These are phyloP conservation scores for Starmera dryadoides DNA, from an alignment of 805 yeast genomes.

Conservation along the genomic window DNA sequence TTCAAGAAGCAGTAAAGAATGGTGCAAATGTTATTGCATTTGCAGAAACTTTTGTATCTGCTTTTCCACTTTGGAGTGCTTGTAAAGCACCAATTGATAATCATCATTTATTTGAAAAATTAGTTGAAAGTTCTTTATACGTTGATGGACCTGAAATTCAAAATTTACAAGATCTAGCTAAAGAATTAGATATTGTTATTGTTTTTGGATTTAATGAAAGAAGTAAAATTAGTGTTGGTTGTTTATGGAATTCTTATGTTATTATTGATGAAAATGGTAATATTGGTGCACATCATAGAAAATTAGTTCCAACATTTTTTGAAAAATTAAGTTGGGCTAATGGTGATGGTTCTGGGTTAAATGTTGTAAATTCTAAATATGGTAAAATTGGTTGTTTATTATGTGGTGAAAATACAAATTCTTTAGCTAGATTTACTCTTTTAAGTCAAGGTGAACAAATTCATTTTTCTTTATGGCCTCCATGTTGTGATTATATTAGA, in stretches of 20 bases:
- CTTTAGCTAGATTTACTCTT: slow-evolving; percentile 18
- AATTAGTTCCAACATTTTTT: slow-evolving; percentile 16
- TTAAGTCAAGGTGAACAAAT: slow-evolving; percentile 19
- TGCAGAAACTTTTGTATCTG: slow-evolving; percentile 17
- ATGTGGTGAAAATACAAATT: slow-evolving; percentile 19
- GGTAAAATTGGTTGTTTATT: slow-evolving; percentile 17
- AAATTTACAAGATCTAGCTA: slow-evolving; percentile 7
- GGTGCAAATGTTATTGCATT: slow-evolving; percentile 16
- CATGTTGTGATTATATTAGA: slow-evolving; percentile 5
- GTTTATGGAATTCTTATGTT: slow-evolving; percentile 20
- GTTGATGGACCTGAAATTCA: slow-evolving; percentile 19
- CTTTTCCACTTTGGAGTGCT: slow-evolving; percentile 18
- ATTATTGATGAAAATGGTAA: slow-evolving; percentile 13
- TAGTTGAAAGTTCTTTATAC: slow-evolving; percentile 16
- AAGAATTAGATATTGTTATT: slow-evolving; percentile 13
- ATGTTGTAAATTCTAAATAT: slow-evolving; percentile 13
- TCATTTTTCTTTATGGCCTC: slow-evolving; percentile 20
- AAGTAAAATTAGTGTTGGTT: slow-evolving; percentile 16
- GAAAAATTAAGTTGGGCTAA: slow-evolving; percentile 17
- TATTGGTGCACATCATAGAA: slow-evolving; percentile 15
- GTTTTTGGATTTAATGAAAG: slow-evolving; percentile 18
- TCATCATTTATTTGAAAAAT: slow-evolving; percentile 14
- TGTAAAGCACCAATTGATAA: slow-evolving; percentile 19
- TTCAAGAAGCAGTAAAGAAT: slow-evolving; percentile 14
- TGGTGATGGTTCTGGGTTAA: slow-evolving; percentile 16